Conservation (phyloP, 2,329 filamentous ascomycete genomes). For the Paracoccidioides brasiliensis region DNA sequence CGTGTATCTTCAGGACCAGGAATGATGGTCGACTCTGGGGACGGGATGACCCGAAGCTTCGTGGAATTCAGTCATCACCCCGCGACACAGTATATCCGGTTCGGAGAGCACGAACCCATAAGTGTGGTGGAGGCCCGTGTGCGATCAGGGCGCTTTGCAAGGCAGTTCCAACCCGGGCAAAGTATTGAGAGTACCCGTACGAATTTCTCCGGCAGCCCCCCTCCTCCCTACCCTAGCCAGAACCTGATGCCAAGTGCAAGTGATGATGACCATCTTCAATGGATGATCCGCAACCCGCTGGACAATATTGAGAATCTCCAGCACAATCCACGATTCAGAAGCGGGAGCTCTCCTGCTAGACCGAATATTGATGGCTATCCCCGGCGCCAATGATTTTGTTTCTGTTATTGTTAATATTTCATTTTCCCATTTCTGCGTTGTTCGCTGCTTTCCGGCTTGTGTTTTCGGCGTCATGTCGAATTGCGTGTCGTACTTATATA, state of each 20-base stretch:
- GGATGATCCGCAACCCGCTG: not conserved
- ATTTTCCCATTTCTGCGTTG: not conserved
- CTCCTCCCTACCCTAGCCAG: slow-evolving; percentile 14
- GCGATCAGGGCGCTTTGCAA: slow-evolving; percentile 10
- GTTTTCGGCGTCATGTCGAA: not conserved
- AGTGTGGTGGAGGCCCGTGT: slow-evolving; percentile 13
- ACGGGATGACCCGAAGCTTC: slow-evolving; percentile 8
- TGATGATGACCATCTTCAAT: slow-evolving; percentile 8
- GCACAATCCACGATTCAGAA: slow-evolving; percentile 3
- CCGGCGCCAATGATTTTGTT: slow-evolving; percentile 9
- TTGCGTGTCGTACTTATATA: not conserved
- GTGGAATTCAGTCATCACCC: slow-evolving; percentile 9
- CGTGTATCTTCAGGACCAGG: slow-evolving; percentile 16
- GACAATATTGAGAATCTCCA: slow-evolving; percentile 1
- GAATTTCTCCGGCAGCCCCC: slow-evolving; percentile 1
- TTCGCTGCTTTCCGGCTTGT: not conserved
- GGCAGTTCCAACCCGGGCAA: not conserved
- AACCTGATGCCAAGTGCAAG: slow-evolving; percentile 16
- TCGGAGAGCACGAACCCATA: slow-evolving; percentile 15
- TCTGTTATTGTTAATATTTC: slow-evolving; percentile 3
- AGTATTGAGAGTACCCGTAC: not conserved
- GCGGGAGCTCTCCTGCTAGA: slow-evolving; percentile 17
- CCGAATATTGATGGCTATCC: slow-evolving; percentile 16
- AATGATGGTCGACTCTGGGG: slow-evolving; percentile 14
- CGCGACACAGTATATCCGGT: slow-evolving; percentile 12